Conservation (phyloP, 108 stramenopile species). For the Seminavis robusta region DNA sequence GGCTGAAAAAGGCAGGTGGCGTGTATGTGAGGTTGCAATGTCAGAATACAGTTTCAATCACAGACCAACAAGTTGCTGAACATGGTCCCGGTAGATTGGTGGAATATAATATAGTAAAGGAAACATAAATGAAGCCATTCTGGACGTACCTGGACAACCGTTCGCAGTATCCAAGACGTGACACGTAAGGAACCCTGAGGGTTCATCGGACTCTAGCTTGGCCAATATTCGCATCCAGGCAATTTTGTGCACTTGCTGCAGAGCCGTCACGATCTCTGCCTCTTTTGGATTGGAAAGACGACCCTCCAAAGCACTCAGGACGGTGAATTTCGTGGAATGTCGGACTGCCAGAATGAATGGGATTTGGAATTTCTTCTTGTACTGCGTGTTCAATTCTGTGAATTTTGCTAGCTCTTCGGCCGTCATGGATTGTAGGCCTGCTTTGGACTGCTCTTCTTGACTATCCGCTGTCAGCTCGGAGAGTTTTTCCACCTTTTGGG, state of each 20-base stretch:
- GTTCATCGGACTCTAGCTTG: slow-evolving; percentile 44
- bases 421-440: slow-evolving; percentile 70
- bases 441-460: slow-evolving; percentile 74
- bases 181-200: slow-evolving; percentile 80
- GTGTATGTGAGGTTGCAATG: not conserved
- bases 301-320: slow-evolving; percentile 68
- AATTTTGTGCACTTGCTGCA: slow-evolving; percentile 87
- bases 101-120: not conserved
- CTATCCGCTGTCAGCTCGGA: slow-evolving; percentile 58
- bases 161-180: slow-evolving; percentile 88
- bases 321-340: slow-evolving; percentile 80
- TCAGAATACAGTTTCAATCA: not conserved
- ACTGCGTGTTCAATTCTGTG: slow-evolving; percentile 45
- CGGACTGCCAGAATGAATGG: slow-evolving; percentile 88
- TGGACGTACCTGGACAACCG: slow-evolving; percentile 57
- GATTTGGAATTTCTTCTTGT: slow-evolving; percentile 66
- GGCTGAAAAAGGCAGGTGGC: slow-evolving; percentile 32
- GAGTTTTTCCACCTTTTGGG: slow-evolving; percentile 36
- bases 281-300: slow-evolving; percentile 39
- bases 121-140: not conserved
- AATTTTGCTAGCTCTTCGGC: slow-evolving; percentile 55
- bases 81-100: not conserved
- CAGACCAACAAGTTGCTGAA: not conserved
- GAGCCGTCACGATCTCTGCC: slow-evolving; percentile 56
- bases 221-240: slow-evolving; percentile 88